phyloP scores from a whole-genome alignment of 495 filamentous ascomycete species.

The Usnea hakonensis region DNA sequence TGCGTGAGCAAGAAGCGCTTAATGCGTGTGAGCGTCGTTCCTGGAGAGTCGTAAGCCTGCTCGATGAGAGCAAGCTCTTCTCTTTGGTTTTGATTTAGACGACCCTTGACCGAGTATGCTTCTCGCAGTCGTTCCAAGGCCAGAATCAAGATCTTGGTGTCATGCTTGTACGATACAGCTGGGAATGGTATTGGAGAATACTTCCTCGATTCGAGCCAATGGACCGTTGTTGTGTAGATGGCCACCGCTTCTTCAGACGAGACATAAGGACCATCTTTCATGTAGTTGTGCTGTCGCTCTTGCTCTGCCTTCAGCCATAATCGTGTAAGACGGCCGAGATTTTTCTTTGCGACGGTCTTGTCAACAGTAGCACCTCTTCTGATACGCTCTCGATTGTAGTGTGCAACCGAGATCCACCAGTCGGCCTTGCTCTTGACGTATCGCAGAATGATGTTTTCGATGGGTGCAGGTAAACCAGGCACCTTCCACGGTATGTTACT shows the following conservation, averaged over 20 bases:
- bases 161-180: slow-evolving; percentile 98
- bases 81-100: slow-evolving; percentile 94
- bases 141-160: slow-evolving; percentile 97
- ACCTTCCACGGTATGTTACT: slow-evolving; percentile 99
- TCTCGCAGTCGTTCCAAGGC: slow-evolving; percentile 91
- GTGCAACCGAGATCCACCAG: slow-evolving; percentile 98
- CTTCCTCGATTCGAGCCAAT: slow-evolving; percentile 97
- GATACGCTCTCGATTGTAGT: slow-evolving; percentile 97
- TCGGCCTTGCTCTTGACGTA: slow-evolving; percentile 99
- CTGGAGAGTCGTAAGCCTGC: slow-evolving; percentile 96
- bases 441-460: slow-evolving; percentile 95
- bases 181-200: slow-evolving; percentile 99
- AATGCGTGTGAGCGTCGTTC: slow-evolving; percentile 91
- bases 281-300: slow-evolving; percentile 97
- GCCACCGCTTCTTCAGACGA: slow-evolving; percentile 98
- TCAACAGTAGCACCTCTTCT: slow-evolving; percentile 93
- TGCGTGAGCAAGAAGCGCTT: slow-evolving; percentile 97
- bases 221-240: slow-evolving; percentile 97
- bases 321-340: slow-evolving; percentile 86
- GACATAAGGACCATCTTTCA: slow-evolving; percentile 98
- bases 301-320: slow-evolving; percentile 99
- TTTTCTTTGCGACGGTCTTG: slow-evolving; percentile 99
- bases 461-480: slow-evolving; percentile 87
- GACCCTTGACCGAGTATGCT: slow-evolving; percentile 95
- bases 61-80: slow-evolving; percentile 97